Evolutionary conservation across 2,329 filamentous ascomycete species (phyloP), one percentile per base, ranked within the genome.

Genomic region (Claviceps capensis): DNA sequence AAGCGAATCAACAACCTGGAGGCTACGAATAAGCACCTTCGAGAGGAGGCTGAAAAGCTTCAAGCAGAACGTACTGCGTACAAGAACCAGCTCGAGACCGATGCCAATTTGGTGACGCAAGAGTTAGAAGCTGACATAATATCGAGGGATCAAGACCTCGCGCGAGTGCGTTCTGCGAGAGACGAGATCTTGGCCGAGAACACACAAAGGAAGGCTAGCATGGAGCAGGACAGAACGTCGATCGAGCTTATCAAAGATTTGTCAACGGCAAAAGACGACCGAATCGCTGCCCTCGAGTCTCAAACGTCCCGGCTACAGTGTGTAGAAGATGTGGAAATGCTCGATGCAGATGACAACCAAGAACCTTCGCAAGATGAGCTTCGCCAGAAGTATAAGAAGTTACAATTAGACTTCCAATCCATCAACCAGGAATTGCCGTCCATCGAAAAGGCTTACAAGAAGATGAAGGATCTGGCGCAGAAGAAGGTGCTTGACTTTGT

Each of bases 1-100:
- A 91, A 88, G 66, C 83, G 88, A 40, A 83, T 95, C 62, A 98
- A 98, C 65, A 83, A 91, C 60, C 70, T 97, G 14, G 91, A 97
- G 67, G 88, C 88, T 3, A 86, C 83, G 13, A 96, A 96, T 65
- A 83, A 85, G 54, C 83, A 89, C 58, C 68, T 97, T 34, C 82
- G 85, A 38, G 86, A 95, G 65, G 89, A 95, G 61, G 84, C 86
- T 5, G 84, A 91, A 61, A 94, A 86, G 64, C 72, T 90, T 49
- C 87, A 91, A 60, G 82, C 87, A 1, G 93, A 98, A 65, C 77
- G 93, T 52, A 89, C 87, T 4, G 76, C 83, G 11, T 95, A 89
- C 65, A 85, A 88, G 51, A 80, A 79, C 38, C 83, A 90, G 60
- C 72, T 97, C 7, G 87, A 96, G 59, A 80, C 83, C 19, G 93